Percentiles rank a stretch among this genome's conserved stretches.
phyloP scores from a whole-genome alignment of 306 rosid species.

The Spatholobus suberectus region DNA sequence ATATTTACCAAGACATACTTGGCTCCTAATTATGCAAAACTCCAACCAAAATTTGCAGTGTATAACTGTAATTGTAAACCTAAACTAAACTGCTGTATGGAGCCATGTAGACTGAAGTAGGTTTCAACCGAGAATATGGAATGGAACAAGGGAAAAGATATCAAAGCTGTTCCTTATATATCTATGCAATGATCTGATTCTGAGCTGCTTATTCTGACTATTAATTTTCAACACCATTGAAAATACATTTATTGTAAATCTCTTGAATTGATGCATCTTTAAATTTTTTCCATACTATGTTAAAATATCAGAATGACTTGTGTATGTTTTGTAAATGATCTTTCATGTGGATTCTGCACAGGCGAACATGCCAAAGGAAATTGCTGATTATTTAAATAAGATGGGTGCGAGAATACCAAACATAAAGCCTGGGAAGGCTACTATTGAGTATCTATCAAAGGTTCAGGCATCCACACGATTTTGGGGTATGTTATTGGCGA shows the following conservation, averaged over 20 bases:
- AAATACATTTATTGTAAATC: neutral
- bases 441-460: slow-evolving; percentile 89
- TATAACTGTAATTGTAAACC: slow-evolving; percentile 12
- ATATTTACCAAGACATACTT: slow-evolving; percentile 13
- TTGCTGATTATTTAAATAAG: slow-evolving; percentile 96
- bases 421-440: slow-evolving; percentile 96
- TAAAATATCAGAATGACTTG: slow-evolving; percentile 17
- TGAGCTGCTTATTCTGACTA: slow-evolving; percentile 23
- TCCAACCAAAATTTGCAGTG: slow-evolving; percentile 9
- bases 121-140: slow-evolving; percentile 23
- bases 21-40: neutral
- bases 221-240: slow-evolving; percentile 17
- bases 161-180: slow-evolving; percentile 1
- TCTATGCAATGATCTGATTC: slow-evolving; percentile 21
- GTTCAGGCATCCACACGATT: slow-evolving; percentile 98
- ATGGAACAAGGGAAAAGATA: slow-evolving; percentile 15
- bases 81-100: neutral
- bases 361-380: slow-evolving; percentile 99
- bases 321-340: slow-evolving; percentile 21
- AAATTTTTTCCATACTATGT: neutral
- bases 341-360: slow-evolving; percentile 50
- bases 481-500: slow-evolving; percentile 73
- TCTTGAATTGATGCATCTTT: neutral
- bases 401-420: slow-evolving; percentile 98
- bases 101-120: slow-evolving; percentile 15